phyloP scores from a whole-genome alignment of 2,329 filamentous ascomycete genomes.

The Fusarium scirpi region DNA sequence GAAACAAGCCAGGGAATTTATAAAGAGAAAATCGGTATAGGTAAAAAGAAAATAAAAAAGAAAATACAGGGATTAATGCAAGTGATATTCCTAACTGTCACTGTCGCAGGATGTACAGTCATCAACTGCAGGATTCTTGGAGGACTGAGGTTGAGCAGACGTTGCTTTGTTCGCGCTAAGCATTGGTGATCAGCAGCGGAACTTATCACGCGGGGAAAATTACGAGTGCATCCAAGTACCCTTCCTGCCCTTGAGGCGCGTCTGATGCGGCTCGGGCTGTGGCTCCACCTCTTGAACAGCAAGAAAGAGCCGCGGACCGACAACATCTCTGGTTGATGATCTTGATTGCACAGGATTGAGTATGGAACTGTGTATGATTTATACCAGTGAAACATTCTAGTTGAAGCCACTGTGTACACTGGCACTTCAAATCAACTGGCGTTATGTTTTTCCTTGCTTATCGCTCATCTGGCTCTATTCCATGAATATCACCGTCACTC shows the following conservation, averaged over 20 bases:
- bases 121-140: slow-evolving; percentile 14
- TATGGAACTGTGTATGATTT: background rate
- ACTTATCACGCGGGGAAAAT: slow-evolving; percentile 28
- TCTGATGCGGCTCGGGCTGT: slow-evolving; percentile 45
- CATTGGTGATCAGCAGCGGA: slow-evolving; percentile 31
- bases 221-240: slow-evolving; percentile 29
- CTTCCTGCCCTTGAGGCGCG: slow-evolving; percentile 24
- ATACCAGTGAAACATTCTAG: background rate
- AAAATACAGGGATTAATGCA: background rate
- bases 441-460: background rate
- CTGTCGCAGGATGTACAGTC: slow-evolving; percentile 1
- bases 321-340: slow-evolving; percentile 28
- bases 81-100: background rate
- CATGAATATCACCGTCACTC: background rate
- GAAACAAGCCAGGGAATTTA: background rate
- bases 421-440: background rate
- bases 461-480: background rate
- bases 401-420: too few species aligned
- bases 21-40: background rate
- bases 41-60: background rate
- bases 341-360: background rate
- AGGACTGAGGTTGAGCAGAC: slow-evolving; percentile 45
- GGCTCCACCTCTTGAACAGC: slow-evolving; percentile 25
- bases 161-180: slow-evolving; percentile 42
- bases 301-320: slow-evolving; percentile 42